Evolutionary conservation across 257 asterid genomes (phyloP).

Genomic region (Verbena officinalis): DNA sequence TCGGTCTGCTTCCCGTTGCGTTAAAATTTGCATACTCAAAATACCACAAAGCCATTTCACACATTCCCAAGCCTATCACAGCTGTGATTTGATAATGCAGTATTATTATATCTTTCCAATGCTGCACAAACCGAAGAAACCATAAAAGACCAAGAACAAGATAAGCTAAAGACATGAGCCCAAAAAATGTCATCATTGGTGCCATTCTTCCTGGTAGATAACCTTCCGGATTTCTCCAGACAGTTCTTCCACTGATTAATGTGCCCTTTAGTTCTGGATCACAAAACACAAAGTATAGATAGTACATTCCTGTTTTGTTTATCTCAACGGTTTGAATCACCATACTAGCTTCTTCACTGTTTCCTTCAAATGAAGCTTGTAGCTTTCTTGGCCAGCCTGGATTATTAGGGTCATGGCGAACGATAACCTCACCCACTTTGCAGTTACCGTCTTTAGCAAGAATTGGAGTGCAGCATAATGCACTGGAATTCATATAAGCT

Average conservation of each 20-base stretch:
- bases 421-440: constrained; percentile 9
- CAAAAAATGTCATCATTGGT: neutral
- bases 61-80: neutral
- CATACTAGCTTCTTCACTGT: neutral
- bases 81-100: constrained; percentile 2
- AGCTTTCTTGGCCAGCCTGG: neutral
- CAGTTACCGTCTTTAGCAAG: neutral
- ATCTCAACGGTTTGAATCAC: neutral
- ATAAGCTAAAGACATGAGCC: neutral
- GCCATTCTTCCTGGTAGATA: neutral
- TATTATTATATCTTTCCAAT: neutral
- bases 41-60: constrained; percentile 9
- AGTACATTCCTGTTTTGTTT: neutral
- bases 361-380: neutral
- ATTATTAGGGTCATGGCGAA: neutral
- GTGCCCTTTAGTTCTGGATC: constrained; percentile 4
- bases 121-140: neutral
- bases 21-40: constrained; percentile 5
- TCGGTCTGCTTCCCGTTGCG: neutral
- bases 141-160: neutral
- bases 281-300: constrained; percentile 8
- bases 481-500: neutral
- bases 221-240: constrained; percentile 8
- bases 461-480: neutral
- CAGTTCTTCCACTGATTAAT: neutral